These are phyloP conservation scores for Podaxis rugospora DNA, from an alignment of 768 basidiomycete species.

Conservation along the genomic window DNA sequence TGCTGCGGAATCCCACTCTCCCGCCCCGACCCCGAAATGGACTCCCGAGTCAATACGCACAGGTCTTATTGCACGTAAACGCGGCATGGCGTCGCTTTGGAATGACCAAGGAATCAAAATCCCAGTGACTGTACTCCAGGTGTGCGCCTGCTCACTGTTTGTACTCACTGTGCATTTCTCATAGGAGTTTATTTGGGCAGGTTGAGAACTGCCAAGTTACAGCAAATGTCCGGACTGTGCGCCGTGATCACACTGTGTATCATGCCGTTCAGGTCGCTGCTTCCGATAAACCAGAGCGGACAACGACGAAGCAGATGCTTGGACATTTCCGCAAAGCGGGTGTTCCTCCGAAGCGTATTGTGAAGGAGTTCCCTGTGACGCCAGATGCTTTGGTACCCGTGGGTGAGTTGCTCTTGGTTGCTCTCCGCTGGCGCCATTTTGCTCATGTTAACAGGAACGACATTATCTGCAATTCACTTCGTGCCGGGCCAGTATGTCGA, in stretches of 20 bases:
- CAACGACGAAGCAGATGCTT: constrained; percentile 71
- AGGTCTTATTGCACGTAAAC: constrained; percentile 90
- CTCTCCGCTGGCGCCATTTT: not conserved
- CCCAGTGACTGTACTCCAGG: constrained; percentile 95
- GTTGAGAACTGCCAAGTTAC: constrained; percentile 90
- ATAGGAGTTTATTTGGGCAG: constrained; percentile 29
- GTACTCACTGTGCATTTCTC: constrained; percentile 4
- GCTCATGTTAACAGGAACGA: constrained; percentile 57
- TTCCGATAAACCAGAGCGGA: constrained; percentile 67
- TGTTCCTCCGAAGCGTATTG: constrained; percentile 76
- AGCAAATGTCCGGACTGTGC: constrained; percentile 63
- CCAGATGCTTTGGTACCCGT: constrained; percentile 86
- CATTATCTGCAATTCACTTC: constrained; percentile 87
- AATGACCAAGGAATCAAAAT: constrained; percentile 82
- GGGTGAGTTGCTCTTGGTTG: constrained; percentile 47
- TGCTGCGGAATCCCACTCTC: constrained; percentile 14
- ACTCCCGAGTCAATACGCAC: constrained; percentile 81
- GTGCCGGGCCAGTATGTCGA: constrained; percentile 97
- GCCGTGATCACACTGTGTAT: constrained; percentile 66
- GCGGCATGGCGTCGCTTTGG: constrained; percentile 95
- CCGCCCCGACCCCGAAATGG: constrained; percentile 56
- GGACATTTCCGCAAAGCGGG: constrained; percentile 87
- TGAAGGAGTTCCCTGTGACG: constrained; percentile 87
- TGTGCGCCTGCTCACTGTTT: constrained; percentile 27
- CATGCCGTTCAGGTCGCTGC: constrained; percentile 95